Evolutionary conservation across 2,329 filamentous ascomycete genomes (phyloP).

Genomic region (Diaporthe sp.): DNA sequence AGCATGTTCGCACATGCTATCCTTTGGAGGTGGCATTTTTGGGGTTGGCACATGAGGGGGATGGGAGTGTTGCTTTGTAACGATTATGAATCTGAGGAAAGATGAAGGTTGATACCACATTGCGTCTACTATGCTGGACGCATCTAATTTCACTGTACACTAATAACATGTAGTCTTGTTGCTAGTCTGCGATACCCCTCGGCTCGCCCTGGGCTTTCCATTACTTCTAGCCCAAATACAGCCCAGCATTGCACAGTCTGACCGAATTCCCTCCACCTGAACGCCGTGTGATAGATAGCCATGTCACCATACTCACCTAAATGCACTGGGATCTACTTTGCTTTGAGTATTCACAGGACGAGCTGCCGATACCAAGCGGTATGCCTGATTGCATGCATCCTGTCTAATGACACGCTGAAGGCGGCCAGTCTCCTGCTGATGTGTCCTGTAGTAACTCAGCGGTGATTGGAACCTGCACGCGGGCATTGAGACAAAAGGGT

Average conservation of each 20-base stretch:
- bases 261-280: neutral
- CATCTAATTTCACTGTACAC: slow-evolving; percentile 27
- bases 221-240: slow-evolving; percentile 15
- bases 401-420: neutral
- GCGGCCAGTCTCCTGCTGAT: neutral
- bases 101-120: slow-evolving; percentile 26
- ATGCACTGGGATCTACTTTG: too few relatives aligned
- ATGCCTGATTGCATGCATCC: neutral
- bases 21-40: neutral
- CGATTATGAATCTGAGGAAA: slow-evolving; percentile 23
- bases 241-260: slow-evolving; percentile 24
- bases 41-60: neutral
- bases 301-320: too few relatives aligned
- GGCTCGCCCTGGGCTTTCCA: slow-evolving; percentile 24
- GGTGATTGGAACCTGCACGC: neutral
- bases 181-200: slow-evolving; percentile 27
- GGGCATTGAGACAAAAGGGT: neutral
- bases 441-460: too few relatives aligned
- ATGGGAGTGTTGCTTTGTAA: neutral
- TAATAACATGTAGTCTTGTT: slow-evolving; percentile 28
- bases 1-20: neutral
- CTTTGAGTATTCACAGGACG: too few relatives aligned
- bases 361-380: neutral
- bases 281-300: too few relatives aligned
- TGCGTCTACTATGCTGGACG: slow-evolving; percentile 28